Conservation (phyloP, 2,329 filamentous ascomycete genomes). For the Dactylellina sp. region DNA sequence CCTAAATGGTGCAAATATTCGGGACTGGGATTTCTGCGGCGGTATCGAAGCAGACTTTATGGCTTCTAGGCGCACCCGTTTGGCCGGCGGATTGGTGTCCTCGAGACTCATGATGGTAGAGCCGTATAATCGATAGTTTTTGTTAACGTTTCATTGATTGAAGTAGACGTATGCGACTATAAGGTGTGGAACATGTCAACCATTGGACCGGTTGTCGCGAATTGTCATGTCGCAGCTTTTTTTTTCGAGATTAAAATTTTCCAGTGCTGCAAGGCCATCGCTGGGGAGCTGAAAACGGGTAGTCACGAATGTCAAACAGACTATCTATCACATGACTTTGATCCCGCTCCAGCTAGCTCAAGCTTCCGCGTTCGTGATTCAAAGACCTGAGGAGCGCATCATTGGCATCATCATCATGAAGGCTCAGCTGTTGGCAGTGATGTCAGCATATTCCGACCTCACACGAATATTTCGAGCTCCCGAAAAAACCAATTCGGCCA, state of each 20-base stretch:
- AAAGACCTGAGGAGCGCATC: no score
- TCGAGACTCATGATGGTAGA: conserved; percentile 32
- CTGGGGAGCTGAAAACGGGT: not conserved
- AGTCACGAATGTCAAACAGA: conserved; percentile 9
- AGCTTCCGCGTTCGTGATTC: no score
- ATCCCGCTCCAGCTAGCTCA: no score
- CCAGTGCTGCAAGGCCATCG: not conserved
- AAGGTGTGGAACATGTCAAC: no score
- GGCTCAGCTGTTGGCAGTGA: no score
- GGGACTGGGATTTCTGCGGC: conserved; percentile 69
- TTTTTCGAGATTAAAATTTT: conserved; percentile 41
- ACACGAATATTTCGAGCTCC: no score
- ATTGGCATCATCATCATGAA: no score
- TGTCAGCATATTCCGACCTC: no score
- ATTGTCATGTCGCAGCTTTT: conserved; percentile 6
- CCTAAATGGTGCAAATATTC: conserved; percentile 92
- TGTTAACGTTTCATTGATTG: not conserved
- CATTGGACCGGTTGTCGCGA: conserved; percentile 23
- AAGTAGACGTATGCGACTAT: conserved; percentile 1
- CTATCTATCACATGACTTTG: conserved; percentile 8
- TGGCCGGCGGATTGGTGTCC: conserved; percentile 45
- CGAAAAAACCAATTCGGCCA: no score
- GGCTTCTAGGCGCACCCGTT: conserved; percentile 46
- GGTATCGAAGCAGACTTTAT: conserved; percentile 14
- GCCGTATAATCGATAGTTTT: not conserved